Base-by-base conservation (phyloP, 768 basidiomycete genomes). In the Baorangia bicolor region DNA sequence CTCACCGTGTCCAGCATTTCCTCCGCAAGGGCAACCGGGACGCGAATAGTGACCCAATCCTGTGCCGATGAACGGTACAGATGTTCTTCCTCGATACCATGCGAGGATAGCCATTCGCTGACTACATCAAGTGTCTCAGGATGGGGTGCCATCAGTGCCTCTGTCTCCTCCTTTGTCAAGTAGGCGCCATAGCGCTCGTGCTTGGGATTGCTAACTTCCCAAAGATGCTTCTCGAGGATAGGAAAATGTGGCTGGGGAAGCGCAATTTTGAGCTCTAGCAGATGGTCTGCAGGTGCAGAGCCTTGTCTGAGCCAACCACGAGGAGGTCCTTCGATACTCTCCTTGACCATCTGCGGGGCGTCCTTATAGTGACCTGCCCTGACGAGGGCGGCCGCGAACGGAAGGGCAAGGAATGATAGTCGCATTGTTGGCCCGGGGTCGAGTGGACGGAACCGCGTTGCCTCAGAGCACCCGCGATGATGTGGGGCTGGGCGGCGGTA, bases 1-100 rank as follows among this genome's bases (percentile, higher is more conserved):
- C 80, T 63, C 61, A 87, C 87, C 43, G 89, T 86, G 63, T 82
- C 73, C n/a, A 91, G 77, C 81, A 91, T 85, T 60, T 81, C 72
- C 68, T 91, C 88, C 0, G 83, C 88, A 25, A 83, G 58, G 33
- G 72, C 61, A 42, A 91, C 76, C 0, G 87, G 80, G 8, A 88
- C 71, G 13, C 69, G 81, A 38, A 88, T 66, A 7, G 76, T 82
- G 13, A 89, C 73, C 88, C 87, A 91, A 58, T 90, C 88, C 45
- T 80, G 77, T 0, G 87, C 86, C 3, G 85, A 78, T 12, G 88
- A 87, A 10, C 82, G 81, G 39, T 70, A 58, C 21, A 83, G 60
- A 52, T 80, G 75, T 38, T 75, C 66, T 41, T 81, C 79, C 16
- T 63, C 56, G 27, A 90, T 69, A 31, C 83, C 86, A 54, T 86